Percentiles rank a stretch among this genome's conserved stretches.
Conservation (phyloP, 2,329 filamentous ascomycete species). For the Aspergillus pseudotamarii region DNA sequence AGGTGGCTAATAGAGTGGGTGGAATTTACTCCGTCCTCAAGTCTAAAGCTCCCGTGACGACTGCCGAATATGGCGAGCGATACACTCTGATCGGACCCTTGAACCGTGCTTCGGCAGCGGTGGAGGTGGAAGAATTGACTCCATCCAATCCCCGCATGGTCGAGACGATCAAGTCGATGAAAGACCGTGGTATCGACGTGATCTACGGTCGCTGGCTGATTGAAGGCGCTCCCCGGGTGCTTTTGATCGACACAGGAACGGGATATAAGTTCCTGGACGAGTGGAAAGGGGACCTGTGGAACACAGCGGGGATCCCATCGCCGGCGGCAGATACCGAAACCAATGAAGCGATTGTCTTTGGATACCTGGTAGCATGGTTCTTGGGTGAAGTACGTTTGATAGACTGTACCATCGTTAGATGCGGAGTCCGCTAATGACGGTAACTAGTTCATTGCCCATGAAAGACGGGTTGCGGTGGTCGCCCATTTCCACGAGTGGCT, state of each 20-base stretch:
- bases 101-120: constrained; percentile 90
- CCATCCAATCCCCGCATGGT: constrained; percentile 78
- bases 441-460: constrained; percentile 82
- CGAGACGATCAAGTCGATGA: constrained; percentile 88
- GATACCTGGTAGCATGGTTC: constrained; percentile 97
- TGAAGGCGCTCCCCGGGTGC: constrained; percentile 88
- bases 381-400: constrained; percentile 78
- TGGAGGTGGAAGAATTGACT: constrained; percentile 92
- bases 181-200: constrained; percentile 83
- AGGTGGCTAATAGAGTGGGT: constrained; percentile 96
- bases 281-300: constrained; percentile 97
- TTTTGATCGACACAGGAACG: constrained; percentile 93
- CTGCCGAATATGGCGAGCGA: constrained; percentile 95
- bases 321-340: constrained; percentile 91
- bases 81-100: constrained; percentile 95
- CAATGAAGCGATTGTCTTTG: constrained; percentile 96
- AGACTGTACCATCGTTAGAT: not conserved
- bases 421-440: not conserved
- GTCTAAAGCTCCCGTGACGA: constrained; percentile 96
- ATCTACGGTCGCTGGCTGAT: constrained; percentile 97
- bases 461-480: constrained; percentile 88
- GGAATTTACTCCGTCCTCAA: constrained; percentile 99
- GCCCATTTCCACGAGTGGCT: constrained; percentile 99
- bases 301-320: constrained; percentile 87
- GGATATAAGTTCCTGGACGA: constrained; percentile 90